phyloP scores from a whole-genome alignment of 2,329 filamentous ascomycete species.

The Catunica adiposa region DNA sequence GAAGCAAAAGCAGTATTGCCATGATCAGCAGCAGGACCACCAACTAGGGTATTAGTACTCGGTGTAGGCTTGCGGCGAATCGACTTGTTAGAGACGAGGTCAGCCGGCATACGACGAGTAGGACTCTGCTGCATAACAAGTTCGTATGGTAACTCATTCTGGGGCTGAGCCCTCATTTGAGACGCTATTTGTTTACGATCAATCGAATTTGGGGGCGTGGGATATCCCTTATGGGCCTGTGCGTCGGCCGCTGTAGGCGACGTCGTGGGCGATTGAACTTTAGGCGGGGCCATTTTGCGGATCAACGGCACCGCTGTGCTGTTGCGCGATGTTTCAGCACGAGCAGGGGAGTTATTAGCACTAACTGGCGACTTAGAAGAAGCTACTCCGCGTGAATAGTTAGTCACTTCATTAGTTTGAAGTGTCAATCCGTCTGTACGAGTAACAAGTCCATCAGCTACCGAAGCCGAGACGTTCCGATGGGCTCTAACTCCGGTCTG shows the following conservation, averaged over 20 bases:
- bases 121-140: slow-evolving; percentile 7
- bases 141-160: slow-evolving; percentile 1
- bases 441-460: background rate
- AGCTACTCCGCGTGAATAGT: background rate
- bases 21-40: background rate
- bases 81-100: slow-evolving; percentile 19
- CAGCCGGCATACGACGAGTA: slow-evolving; percentile 1
- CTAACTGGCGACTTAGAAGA: background rate
- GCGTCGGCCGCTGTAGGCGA: background rate
- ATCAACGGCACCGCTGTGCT: slow-evolving; percentile 5
- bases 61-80: slow-evolving; percentile 32
- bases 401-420: background rate
- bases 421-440: background rate
- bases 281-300: slow-evolving; percentile 12
- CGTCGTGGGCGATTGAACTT: slow-evolving; percentile 7
- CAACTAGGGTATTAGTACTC: slow-evolving; percentile 15
- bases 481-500: slow-evolving; percentile 7
- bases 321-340: slow-evolving; percentile 6
- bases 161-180: slow-evolving; percentile 15
- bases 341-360: slow-evolving; percentile 3
- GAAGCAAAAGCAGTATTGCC: background rate
- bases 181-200: slow-evolving; percentile 17
- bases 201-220: slow-evolving; percentile 12
- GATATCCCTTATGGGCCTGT: background rate
- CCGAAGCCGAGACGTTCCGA: slow-evolving; percentile 11